phyloP scores from a whole-genome alignment of 192 early-diverging fungal genomes.

The Coemansia sp. region DNA sequence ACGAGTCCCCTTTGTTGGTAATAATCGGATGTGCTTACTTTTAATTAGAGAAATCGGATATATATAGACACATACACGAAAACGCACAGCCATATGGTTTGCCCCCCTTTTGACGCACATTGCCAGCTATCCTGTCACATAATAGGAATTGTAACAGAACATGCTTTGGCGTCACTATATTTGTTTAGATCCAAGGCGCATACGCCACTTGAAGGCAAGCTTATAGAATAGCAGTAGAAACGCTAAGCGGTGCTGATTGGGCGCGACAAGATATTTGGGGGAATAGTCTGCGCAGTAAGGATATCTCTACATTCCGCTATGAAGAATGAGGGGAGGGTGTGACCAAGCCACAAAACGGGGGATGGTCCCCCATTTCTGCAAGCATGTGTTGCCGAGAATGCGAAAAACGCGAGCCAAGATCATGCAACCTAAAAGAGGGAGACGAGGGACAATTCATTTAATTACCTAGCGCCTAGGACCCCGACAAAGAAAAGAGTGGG shows the following conservation, averaged over 20 bases:
- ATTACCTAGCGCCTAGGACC: neutral
- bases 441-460: neutral
- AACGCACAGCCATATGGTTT: neutral
- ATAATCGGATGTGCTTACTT: neutral
- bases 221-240: neutral
- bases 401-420: conserved; percentile 7
- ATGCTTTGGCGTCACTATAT: neutral
- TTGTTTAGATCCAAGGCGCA: neutral
- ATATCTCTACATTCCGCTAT: conserved; percentile 1
- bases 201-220: neutral
- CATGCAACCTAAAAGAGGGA: neutral
- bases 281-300: conserved; percentile 2
- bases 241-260: neutral
- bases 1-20: neutral
- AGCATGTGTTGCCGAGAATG: neutral
- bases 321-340: neutral
- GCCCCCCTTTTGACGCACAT: neutral
- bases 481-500: conserved; percentile 1
- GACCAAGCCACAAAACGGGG: conserved; percentile 6
- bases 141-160: neutral
- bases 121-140: neutral
- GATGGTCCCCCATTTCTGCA: neutral
- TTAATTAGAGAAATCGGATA: neutral
- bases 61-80: neutral
- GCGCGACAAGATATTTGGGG: neutral